phyloP scores from a whole-genome alignment of 208 protist genomes.

The Crithidia sp. region DNA sequence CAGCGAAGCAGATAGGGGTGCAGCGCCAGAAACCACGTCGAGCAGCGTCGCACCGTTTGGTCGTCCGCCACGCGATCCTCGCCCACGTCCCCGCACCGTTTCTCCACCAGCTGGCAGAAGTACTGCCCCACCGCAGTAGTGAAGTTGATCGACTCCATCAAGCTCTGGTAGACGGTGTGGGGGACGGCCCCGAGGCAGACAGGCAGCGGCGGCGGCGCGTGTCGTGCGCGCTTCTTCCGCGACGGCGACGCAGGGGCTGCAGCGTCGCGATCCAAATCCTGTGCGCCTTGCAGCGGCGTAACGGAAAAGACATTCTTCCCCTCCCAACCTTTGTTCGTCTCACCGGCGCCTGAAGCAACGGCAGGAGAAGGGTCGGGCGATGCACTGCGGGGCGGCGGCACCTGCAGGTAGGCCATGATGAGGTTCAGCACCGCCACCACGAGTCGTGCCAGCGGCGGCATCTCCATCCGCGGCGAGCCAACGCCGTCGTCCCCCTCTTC shows the following conservation, averaged over 20 bases:
- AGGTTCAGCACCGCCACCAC: conserved; percentile 17
- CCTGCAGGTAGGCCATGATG: conserved; percentile 20
- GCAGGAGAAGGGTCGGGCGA: neutral
- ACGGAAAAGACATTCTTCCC: neutral
- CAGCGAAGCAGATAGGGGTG: conserved; percentile 38
- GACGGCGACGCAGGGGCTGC: neutral
- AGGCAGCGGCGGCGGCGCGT: neutral
- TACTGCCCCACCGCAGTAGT: conserved; percentile 27
- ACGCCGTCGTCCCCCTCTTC: neutral
- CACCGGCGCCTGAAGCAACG: neutral
- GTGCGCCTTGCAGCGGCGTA: neutral
- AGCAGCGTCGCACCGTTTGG: conserved; percentile 3
- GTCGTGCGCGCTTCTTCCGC: neutral
- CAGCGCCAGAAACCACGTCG: conserved; percentile 23
- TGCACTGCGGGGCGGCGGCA: neutral
- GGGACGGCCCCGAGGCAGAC: conserved; percentile 20
- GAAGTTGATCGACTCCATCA: conserved; percentile 30
- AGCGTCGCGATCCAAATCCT: neutral
- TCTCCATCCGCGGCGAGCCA: conserved; percentile 9
- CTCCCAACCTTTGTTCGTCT: neutral
- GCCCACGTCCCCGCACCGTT: neutral
- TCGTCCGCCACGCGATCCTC: neutral
- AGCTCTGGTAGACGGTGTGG: conserved; percentile 19
- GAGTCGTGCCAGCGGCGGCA: conserved; percentile 23
- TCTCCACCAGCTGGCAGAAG: conserved; percentile 31